Conservation (phyloP, 2,329 filamentous ascomycete species). For the Penicillium hesseltinei region DNA sequence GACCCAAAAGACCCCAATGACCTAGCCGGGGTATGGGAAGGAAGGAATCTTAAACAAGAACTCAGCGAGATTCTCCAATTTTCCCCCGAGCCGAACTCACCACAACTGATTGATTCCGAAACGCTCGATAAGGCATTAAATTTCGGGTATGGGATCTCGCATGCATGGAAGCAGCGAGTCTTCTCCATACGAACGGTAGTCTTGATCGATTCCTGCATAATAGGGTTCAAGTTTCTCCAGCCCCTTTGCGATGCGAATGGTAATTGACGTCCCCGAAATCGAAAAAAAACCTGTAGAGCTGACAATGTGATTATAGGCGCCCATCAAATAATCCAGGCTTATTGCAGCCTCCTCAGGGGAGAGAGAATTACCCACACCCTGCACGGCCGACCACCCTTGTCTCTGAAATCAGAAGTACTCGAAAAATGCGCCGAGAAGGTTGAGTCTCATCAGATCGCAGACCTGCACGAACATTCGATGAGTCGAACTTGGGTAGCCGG, state of each 20-base stretch:
- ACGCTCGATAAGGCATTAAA: background rate
- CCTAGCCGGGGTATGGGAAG: slow-evolving; percentile 7
- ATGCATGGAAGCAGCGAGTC: slow-evolving; percentile 8
- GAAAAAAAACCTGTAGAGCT: background rate
- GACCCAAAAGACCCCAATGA: slow-evolving; percentile 5
- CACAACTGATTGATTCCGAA: slow-evolving; percentile 3
- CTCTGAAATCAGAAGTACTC: slow-evolving; percentile 4
- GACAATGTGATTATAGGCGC: background rate
- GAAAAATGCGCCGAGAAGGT: slow-evolving; percentile 9
- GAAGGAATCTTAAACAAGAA: background rate
- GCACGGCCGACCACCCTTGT: slow-evolving; percentile 1
- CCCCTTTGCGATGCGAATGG: slow-evolving; percentile 10
- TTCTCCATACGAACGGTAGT: slow-evolving; percentile 7
- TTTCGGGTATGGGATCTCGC: background rate
- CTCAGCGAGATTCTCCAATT: slow-evolving; percentile 3
- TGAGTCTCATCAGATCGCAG: slow-evolving; percentile 1
- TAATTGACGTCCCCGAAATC: background rate
- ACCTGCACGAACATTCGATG: background rate
- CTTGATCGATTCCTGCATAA: slow-evolving; percentile 7
- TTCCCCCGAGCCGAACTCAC: background rate
- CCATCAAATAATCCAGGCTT: slow-evolving; percentile 5
- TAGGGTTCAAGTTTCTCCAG: slow-evolving; percentile 9
- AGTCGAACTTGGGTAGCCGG: background rate
- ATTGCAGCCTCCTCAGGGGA: slow-evolving; percentile 1
- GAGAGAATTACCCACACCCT: slow-evolving; percentile 1